Evolutionary conservation across 2,329 filamentous ascomycete genomes (phyloP), one percentile per base, ranked within the genome.

Genomic region (Arthrobotrys sphaeroides): DNA sequence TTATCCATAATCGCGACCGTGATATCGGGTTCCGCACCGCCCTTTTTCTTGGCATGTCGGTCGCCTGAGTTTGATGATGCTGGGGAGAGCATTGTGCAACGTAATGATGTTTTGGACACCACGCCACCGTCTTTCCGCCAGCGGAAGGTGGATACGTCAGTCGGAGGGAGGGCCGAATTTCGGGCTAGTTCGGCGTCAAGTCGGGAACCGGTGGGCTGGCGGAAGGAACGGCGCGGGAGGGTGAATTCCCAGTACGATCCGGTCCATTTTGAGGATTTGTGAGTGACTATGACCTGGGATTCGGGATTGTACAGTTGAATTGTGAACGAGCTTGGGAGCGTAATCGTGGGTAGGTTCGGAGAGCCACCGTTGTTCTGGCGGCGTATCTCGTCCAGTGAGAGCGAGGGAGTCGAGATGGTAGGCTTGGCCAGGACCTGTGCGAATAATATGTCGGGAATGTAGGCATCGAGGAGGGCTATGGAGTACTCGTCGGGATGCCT

Each of bases 291-390:
- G 18, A 98, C 85, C 79, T 91, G 87, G 82, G 95, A 93, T 81
- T 98, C 94, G 0, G 95, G 95, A 81, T 97, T 95, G 85, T 97
- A 98, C 2, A 99, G 89, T 12, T 94, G 90, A 40, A 98, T 87
- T n/a, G 87, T 86, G 82, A 98, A 97, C 62, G 88, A 85, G 68
- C 90, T 89, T 10, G 79, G 79, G 4, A 79, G 72, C 0, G 94
- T 94, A 26, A 92, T 87, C 33, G 92, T 86, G 7, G 94, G 91
- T 73, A 90, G 87, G 0, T 90, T 90, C 13, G 87, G 87, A 20
- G 87, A 89, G 0, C 88, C 84, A 13, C 90, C 90, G 75, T 89
- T 90, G 80, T 91, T 87, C 74, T 83, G 87, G n/a, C 86, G 85
- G 77, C 92, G 89, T 68, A 94, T 87, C 81, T 96, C 91, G 64